Base-by-base conservation (phyloP, 306 rosid genomes). In the Sindora glabra region DNA sequence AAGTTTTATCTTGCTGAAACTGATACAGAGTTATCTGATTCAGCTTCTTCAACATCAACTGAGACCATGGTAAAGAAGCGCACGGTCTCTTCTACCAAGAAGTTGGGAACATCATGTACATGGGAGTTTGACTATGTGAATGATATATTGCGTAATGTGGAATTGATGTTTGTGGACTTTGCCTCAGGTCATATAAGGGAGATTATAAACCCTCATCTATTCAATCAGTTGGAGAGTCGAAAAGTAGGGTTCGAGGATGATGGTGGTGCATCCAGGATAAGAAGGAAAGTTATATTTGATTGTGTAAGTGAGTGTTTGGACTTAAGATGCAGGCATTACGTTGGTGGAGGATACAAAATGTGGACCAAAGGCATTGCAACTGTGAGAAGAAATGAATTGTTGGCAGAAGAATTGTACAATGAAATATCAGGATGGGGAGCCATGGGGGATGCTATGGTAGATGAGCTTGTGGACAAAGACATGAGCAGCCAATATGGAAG, bases 391-490 rank as follows among this genome's bases (percentile, higher is more conserved):
- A 83, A 81, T 24, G 95, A 84, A 34, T 61, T 64, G 77, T 70
- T 92, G 70, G 82, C 87, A 29, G 81, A 78, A 62, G 89, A 86
- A 44, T 68, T 92, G 55, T 80, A 74, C 62, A 86, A 86, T 66
- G 96, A 92, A 67, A 76, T 92, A 58, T 78, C 69, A n/a, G 71
- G 76, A 48, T 89, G 83, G 86, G 78, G 45, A 24, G 87, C 71
- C 64, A 59, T 81, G 96, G 78, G 87, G 27, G 92, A 88, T 48
- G 79, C 83, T 29, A 88, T 85, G 95, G 98, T 91, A 1, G 96
- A 88, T 56, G 96, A 86, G 58, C 89, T 92, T 34, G 95, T 92
- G 65, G 88, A 78, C 70, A 83, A 78, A 71, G 98, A 92, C 77
- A 92, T 92, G 95, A 83, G 90, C 72, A 79, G 77, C 77, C 68